Evolutionary conservation across 2,329 filamentous ascomycete species (phyloP).

Genomic region (Lecanicillium sp.): DNA sequence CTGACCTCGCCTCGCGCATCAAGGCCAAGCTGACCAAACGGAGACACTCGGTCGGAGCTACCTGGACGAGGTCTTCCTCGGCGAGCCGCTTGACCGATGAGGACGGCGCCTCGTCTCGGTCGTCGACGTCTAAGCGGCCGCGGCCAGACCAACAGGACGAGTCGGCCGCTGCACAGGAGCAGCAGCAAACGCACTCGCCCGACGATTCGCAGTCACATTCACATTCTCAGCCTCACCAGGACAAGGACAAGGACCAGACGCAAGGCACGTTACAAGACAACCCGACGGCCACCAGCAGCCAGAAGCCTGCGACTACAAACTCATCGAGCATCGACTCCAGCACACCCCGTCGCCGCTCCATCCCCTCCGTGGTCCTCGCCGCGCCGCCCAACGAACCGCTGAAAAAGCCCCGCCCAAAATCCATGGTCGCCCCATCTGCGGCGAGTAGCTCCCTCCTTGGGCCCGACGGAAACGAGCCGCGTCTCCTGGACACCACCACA

Average conservation of each 20-base stretch:
- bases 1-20: conserved; percentile 37
- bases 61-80: conserved; percentile 7
- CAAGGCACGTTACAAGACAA: neutral
- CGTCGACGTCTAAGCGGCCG: neutral
- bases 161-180: neutral
- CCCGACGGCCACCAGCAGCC: neutral
- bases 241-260: neutral
- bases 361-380: no score
- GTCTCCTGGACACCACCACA: neutral
- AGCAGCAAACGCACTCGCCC: neutral
- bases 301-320: no score
- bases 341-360: no score
- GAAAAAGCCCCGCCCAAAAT: no score
- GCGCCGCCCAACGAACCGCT: no score
- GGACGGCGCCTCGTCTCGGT: conserved; percentile 4
- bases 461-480: neutral
- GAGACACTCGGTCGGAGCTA: conserved; percentile 7
- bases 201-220: neutral
- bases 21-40: conserved; percentile 23
- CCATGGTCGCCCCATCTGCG: neutral
- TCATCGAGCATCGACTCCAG: no score
- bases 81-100: conserved; percentile 7
- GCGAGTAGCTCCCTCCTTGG: neutral
- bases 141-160: neutral
- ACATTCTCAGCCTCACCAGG: neutral